phyloP scores from a whole-genome alignment of 2,329 filamentous ascomycete species.

The Pezicula carpinea region DNA sequence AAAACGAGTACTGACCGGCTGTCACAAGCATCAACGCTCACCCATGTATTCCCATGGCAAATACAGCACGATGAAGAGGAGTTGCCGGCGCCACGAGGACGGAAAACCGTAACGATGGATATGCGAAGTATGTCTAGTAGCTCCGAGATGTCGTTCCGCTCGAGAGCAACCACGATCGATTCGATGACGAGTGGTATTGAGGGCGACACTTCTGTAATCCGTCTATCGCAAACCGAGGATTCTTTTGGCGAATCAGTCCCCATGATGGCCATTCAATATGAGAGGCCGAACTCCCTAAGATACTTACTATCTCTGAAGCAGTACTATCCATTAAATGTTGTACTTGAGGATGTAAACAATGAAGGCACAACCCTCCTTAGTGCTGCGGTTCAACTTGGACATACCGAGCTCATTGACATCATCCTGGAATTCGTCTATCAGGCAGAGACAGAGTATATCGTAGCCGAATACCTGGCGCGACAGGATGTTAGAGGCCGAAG shows the following conservation, averaged over 20 bases:
- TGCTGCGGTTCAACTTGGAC: slow-evolving; percentile 81
- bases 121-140: slow-evolving; percentile 81
- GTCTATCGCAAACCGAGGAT: slow-evolving; percentile 66
- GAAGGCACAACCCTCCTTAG: slow-evolving; percentile 86
- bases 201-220: slow-evolving; percentile 81
- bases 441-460: slow-evolving; percentile 46
- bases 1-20: slow-evolving; percentile 13
- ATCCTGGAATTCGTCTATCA: slow-evolving; percentile 68
- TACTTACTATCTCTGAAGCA: slow-evolving; percentile 76
- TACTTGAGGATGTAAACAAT: slow-evolving; percentile 82
- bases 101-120: slow-evolving; percentile 76
- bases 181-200: slow-evolving; percentile 71
- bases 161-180: slow-evolving; percentile 71
- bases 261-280: slow-evolving; percentile 80
- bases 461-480: slow-evolving; percentile 64
- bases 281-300: slow-evolving; percentile 64
- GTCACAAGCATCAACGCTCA: slow-evolving; percentile 41
- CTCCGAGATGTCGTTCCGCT: slow-evolving; percentile 79
- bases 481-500: slow-evolving; percentile 86
- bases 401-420: slow-evolving; percentile 68
- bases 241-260: slow-evolving; percentile 74
- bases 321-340: slow-evolving; percentile 65
- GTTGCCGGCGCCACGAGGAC: slow-evolving; percentile 29
- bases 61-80: slow-evolving; percentile 45
- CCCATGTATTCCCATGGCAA: slow-evolving; percentile 92